Evolutionary conservation across 352 stramenopile species (phyloP).

Genomic region (Phytophthora melonis): DNA sequence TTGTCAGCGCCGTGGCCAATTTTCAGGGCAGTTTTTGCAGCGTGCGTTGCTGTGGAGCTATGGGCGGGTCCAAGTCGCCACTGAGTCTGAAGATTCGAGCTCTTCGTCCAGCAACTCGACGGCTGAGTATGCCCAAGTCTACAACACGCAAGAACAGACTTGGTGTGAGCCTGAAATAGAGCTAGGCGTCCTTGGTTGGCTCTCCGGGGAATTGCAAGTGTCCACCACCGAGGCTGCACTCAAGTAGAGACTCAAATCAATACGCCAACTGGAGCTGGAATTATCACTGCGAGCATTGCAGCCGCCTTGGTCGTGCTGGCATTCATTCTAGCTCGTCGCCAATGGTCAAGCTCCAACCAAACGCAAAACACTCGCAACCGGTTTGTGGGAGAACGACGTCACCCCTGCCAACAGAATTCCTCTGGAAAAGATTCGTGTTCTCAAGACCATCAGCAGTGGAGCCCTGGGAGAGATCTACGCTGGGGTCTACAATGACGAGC

Average conservation of each 20-base stretch:
- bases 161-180: slow-evolving; percentile 36
- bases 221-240: no score
- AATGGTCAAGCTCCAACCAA: no score
- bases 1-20: background rate
- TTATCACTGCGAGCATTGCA: no score
- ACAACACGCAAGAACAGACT: slow-evolving; percentile 7
- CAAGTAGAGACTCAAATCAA: no score
- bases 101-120: background rate
- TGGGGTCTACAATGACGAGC: slow-evolving; percentile 6
- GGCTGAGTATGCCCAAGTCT: slow-evolving; percentile 38
- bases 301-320: no score
- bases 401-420: slow-evolving; percentile 16
- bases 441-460: slow-evolving; percentile 14
- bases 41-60: slow-evolving; percentile 42
- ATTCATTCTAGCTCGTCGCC: no score
- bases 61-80: slow-evolving; percentile 21
- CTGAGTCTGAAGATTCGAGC: background rate
- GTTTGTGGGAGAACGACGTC: slow-evolving; percentile 19
- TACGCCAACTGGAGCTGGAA: no score
- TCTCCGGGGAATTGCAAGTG: no score
- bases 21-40: slow-evolving; percentile 16
- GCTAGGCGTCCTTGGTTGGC: background rate
- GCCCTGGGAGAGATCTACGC: slow-evolving; percentile 17
- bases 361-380: no score
- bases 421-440: slow-evolving; percentile 10